Evolutionary conservation across 2,329 filamentous ascomycete genomes (phyloP).

Genomic region (Venturia effusa): DNA sequence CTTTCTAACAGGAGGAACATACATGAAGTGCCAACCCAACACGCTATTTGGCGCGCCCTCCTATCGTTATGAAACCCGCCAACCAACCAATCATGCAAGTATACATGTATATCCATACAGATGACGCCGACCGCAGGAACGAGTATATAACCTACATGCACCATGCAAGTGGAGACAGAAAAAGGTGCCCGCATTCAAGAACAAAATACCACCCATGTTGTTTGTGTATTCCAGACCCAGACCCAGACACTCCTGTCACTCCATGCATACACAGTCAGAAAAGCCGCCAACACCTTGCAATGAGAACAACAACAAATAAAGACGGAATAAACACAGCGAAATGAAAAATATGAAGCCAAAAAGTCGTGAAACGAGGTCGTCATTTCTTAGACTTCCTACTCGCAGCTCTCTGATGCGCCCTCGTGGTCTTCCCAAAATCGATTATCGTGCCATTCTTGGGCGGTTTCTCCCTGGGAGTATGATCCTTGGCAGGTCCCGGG

Average conservation of each 20-base stretch:
- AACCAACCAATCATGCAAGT: neutral
- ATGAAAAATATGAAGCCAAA: neutral
- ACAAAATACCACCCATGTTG: neutral
- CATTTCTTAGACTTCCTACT: neutral
- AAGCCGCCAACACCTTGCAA: neutral
- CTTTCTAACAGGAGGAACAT: too few relatives aligned
- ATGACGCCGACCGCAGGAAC: neutral
- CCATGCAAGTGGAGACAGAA: neutral
- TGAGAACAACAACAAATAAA: neutral
- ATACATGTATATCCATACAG: neutral
- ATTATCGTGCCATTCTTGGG: neutral
- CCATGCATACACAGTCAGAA: neutral
- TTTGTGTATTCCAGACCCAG: neutral
- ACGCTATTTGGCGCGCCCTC: too few relatives aligned
- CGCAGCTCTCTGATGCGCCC: neutral
- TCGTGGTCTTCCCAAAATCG: neutral
- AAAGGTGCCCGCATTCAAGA: neutral
- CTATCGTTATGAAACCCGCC: neutral
- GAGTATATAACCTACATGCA: neutral
- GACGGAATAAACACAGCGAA: too few relatives aligned
- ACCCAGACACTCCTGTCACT: neutral
- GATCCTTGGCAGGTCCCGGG: neutral
- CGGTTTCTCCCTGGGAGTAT: neutral
- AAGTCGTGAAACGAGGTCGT: too few relatives aligned
- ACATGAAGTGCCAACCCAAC: too few relatives aligned